Percentiles rank a stretch among this genome's conserved stretches.
Conservation (phyloP, 306 rosid genomes). For the Dicorynia guianensis region DNA sequence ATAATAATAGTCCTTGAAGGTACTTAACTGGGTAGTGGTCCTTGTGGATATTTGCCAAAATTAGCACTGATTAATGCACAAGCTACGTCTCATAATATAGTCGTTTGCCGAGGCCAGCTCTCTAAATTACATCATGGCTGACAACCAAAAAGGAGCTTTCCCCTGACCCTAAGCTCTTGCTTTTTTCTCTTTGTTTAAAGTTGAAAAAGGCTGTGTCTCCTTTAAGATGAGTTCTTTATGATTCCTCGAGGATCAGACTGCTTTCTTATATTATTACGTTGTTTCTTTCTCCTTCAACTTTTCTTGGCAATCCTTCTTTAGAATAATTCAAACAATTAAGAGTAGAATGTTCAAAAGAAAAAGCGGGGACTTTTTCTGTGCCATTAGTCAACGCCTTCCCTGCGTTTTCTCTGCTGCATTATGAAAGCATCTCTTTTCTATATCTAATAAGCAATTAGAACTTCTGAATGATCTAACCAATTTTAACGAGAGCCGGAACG, state of each 20-base stretch:
- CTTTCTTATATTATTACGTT: not conserved
- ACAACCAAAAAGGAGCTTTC: not conserved
- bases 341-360: not conserved
- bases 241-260: no score
- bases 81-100: not conserved
- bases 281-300: not conserved
- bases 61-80: not conserved
- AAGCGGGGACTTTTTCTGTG: not conserved
- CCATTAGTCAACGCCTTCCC: not conserved
- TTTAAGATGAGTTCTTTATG: not conserved
- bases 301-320: not conserved
- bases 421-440: not conserved
- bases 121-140: not conserved
- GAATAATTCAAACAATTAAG: not conserved
- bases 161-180: not conserved
- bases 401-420: not conserved
- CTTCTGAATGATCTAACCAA: not conserved
- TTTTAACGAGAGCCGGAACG: no score
- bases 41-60: slow-evolving; percentile 35
- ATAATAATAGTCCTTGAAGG: slow-evolving; percentile 15
- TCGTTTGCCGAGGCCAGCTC: not conserved
- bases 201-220: not conserved
- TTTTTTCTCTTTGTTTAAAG: not conserved
- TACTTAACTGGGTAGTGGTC: slow-evolving; percentile 36
- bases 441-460: not conserved